Evolutionary conservation across 2,329 filamentous ascomycete species (phyloP).

Genomic region (Fusarium domesticum): DNA sequence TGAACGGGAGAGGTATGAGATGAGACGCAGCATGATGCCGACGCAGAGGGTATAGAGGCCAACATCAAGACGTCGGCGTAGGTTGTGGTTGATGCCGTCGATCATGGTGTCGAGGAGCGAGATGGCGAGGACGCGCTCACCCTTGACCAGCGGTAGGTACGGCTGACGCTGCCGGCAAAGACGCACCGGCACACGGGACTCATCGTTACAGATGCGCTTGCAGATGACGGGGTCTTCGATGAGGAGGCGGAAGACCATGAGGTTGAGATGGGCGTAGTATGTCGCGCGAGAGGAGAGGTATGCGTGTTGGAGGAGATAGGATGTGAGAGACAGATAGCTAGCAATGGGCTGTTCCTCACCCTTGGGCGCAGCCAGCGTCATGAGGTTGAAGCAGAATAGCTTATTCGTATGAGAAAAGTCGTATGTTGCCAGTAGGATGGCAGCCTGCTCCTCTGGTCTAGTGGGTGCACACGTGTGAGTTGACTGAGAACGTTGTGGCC

Average conservation of each 20-base stretch:
- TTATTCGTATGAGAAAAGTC: conserved; percentile 96
- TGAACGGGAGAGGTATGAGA: conserved; percentile 80
- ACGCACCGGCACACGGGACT: conserved; percentile 70
- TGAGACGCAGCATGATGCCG: conserved; percentile 75
- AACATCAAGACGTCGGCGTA: conserved; percentile 79
- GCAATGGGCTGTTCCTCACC: conserved; percentile 71
- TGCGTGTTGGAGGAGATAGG: conserved; percentile 91
- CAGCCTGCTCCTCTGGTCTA: conserved; percentile 75
- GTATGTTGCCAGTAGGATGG: conserved; percentile 80
- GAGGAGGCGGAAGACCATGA: conserved; percentile 81
- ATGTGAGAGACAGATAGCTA: conserved; percentile 81
- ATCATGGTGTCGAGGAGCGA: conserved; percentile 82
- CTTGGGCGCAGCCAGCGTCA: conserved; percentile 60
- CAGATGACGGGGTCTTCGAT: conserved; percentile 81
- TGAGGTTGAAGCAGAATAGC: conserved; percentile 82
- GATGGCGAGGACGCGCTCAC: conserved; percentile 70
- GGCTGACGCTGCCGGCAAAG: conserved; percentile 88
- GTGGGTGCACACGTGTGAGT: conserved; percentile 8
- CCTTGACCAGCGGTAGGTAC: conserved; percentile 70
- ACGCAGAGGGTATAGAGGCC: conserved; percentile 79
- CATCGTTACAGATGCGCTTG: conserved; percentile 79
- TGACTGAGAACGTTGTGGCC: neutral
- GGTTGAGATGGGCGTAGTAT: conserved; percentile 78
- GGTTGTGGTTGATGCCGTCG: conserved; percentile 91
- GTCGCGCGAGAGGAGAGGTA: conserved; percentile 76